phyloP scores from a whole-genome alignment of 2,329 filamentous ascomycete species.

The Epichloe gansuensis region DNA sequence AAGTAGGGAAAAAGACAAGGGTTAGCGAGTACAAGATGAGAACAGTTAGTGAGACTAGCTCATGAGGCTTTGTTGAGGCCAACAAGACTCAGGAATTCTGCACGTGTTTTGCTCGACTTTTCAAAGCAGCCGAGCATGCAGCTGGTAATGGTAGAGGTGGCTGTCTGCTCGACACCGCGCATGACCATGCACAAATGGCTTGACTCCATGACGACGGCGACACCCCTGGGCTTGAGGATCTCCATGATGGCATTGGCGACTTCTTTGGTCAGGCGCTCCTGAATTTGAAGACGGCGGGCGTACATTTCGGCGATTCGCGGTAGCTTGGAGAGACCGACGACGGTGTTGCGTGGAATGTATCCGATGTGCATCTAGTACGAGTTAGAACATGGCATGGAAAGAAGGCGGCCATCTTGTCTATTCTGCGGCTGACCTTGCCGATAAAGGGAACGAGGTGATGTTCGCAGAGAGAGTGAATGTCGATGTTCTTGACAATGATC shows the following conservation, averaged over 20 bases:
- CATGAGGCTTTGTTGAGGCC: constrained; percentile 37
- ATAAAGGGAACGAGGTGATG: constrained; percentile 95
- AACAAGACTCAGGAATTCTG: constrained; percentile 82
- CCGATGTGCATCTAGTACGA: constrained; percentile 86
- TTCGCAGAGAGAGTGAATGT: constrained; percentile 89
- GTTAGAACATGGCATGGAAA: not conserved
- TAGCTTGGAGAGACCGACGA: constrained; percentile 91
- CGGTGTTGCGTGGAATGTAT: constrained; percentile 84
- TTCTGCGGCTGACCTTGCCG: constrained; percentile 56
- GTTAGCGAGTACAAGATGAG: not conserved
- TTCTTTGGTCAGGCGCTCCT: constrained; percentile 92
- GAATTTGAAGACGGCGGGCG: constrained; percentile 81
- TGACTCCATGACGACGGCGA: constrained; percentile 95
- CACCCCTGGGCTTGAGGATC: constrained; percentile 83
- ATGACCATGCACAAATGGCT: constrained; percentile 98
- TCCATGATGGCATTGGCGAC: constrained; percentile 90
- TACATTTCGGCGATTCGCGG: constrained; percentile 97
- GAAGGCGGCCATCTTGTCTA: no score
- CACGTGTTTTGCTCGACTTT: constrained; percentile 81
- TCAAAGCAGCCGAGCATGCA: constrained; percentile 97
- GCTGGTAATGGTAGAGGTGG: constrained; percentile 79
- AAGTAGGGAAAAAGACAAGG: constrained; percentile 1
- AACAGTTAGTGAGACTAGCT: not conserved
- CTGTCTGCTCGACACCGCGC: constrained; percentile 92
- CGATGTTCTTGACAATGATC: constrained; percentile 96